Evolutionary conservation across 1,284 basidiomycete genomes (phyloP).

Genomic region (Pseudomicrostroma phylloplanum): DNA sequence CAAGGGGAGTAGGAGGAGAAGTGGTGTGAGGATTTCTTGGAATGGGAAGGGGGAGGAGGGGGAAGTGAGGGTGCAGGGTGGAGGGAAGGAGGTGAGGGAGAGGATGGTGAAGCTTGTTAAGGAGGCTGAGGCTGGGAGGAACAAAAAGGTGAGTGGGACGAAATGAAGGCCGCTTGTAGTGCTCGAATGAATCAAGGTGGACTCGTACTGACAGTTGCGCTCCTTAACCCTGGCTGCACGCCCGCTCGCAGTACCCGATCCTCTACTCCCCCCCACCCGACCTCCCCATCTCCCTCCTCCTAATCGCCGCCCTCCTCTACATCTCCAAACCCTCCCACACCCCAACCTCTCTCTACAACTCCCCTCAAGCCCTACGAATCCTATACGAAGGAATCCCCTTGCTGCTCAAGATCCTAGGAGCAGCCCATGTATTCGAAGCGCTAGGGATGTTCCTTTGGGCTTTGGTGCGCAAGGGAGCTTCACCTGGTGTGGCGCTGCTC

Average conservation of each 20-base stretch:
- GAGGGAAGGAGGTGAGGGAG: conserved; percentile 8
- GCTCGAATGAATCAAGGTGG: background rate
- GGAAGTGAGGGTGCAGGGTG: background rate
- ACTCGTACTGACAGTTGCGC: background rate
- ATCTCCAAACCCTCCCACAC: conserved; percentile 2
- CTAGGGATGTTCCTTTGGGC: conserved; percentile 8
- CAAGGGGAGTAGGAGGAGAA: background rate
- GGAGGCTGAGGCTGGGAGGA: conserved; percentile 8
- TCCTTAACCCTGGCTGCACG: background rate
- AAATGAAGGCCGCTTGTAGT: background rate
- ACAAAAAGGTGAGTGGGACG: background rate
- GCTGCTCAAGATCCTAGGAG: background rate
- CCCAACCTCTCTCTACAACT: background rate
- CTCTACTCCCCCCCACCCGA: conserved; percentile 7
- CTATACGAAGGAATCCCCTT: background rate
- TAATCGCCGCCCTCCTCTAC: background rate
- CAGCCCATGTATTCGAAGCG: conserved; percentile 10
- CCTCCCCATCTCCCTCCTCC: conserved; percentile 10
- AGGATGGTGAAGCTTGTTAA: conserved; percentile 4
- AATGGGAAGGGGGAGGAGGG: background rate
- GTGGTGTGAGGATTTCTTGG: background rate
- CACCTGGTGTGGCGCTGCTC: background rate
- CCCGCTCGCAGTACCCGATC: conserved; percentile 12
- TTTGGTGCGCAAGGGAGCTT: background rate
- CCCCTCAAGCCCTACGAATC: background rate